Evolutionary conservation across 768 basidiomycete species (phyloP), one percentile per base, ranked within the genome.

Genomic region (Lentinus brumalis): DNA sequence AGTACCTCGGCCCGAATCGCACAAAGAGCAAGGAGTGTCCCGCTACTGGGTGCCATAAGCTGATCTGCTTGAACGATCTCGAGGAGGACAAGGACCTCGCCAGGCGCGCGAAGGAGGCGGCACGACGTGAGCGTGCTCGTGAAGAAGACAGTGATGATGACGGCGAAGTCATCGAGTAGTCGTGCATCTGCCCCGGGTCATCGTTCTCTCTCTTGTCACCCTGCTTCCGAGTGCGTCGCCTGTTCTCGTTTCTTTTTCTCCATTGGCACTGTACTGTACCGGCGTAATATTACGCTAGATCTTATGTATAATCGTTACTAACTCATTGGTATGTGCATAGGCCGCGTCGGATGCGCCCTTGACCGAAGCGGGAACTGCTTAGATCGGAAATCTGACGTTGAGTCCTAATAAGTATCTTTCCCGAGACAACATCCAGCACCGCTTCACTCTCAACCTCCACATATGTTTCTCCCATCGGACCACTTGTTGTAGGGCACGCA

Each of bases 31-130:
- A 76, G 60, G 76, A 78, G 57, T 94, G 92, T 66, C 92, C 92
- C 46, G 81, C 87, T 4, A 76, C 90, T 26, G 92, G 92, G 0
- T 94, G 92, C 73, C 83, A 78, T 63, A 80, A 87, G 70, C 64
- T 67, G 35, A 83, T 92, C 64, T 80, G 76, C 16, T 68, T 86
- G 50, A 68, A 69, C 3, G 75, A 84, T 52, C 80, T 90, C 55
- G 73, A 80, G 59, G 69, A 75, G 3, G 79, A 94, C 72, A 81
- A 81, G 53, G 82, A 78, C 0, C 73, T 94, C 15, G 85, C 79
- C 35, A 87, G 84, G 73, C 86, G 81, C 56, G 81, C 88, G 54
- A 88, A 82, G 67, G 82, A 80, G 3, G 78, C 78, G 56, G 74
- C 77, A n/a, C 83, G 89, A 56, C 79, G 87, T 41, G 76, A 78